Base-by-base conservation (phyloP, 2,329 filamentous ascomycete species). In the Cladosporium velox region DNA sequence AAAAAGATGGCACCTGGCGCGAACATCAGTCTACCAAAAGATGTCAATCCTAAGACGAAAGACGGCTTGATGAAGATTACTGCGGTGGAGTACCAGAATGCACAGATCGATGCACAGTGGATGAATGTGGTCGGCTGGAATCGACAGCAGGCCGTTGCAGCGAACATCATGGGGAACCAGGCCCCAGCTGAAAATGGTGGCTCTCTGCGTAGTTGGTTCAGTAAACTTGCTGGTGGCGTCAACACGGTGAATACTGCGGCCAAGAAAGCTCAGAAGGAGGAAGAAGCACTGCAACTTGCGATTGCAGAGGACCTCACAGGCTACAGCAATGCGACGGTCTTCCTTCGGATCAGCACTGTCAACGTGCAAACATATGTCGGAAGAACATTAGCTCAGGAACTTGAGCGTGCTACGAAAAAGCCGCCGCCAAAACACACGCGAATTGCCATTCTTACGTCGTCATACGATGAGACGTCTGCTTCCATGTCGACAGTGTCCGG, bases 351-450 rank as follows among this genome's bases (percentile, higher is more conserved):
- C 24, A 97, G 91, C 57, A 93, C 93, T 10, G 93, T 94, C 34
- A 86, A 87, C 55, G 88, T 98, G 35, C 86, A 88, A 71, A 96
- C 93, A 0, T 91, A 86, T 57, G 88, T 97, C 0, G 83, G 86
- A 24, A 80, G 86, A 34, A 87, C 84, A 47, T 92, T 98, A 72
- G 88, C 92, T 2, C 85, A 89, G 1, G 96, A 99, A 76, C 86
- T 99, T 12, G 93, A 98, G 79, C 88, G 96, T 68, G 95, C 96
- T 18, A 99, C 96, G 0, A 97, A 98, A 80, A 99, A 99, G 75
- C 92, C 93, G 2, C 95, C 96, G 0, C 95, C 95, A 0, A 97
- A 92, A 76, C 86, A 86, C 12, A 96, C 95, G 0, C 91, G 88
- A 61, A 86, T 99, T 30, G 90, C 94, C 7, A 91, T 98, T 38